Evolutionary conservation across 2,329 filamentous ascomycete genomes (phyloP).

Genomic region (Trichoderma sp.): DNA sequence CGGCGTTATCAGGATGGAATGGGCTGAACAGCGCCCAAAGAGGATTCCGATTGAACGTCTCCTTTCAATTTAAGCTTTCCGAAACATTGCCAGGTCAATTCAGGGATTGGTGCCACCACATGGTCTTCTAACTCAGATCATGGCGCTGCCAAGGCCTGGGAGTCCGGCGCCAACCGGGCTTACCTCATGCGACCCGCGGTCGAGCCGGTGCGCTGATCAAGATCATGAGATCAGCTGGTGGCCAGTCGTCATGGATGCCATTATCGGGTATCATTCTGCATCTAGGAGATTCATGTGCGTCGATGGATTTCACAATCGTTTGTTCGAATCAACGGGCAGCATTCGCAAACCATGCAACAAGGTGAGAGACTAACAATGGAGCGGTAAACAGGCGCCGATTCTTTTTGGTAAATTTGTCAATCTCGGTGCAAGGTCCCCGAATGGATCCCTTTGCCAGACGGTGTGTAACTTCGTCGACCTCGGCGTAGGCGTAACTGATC

Average conservation of each 20-base stretch:
- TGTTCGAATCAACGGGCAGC: not conserved
- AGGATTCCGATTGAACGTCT: not conserved
- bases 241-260: not conserved
- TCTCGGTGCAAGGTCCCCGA: not conserved
- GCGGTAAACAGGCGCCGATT: not conserved
- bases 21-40: not conserved
- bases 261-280: not conserved
- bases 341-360: not conserved
- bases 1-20: not conserved
- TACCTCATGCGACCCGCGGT: constrained; percentile 2
- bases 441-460: not conserved
- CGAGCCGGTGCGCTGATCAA: constrained; percentile 9
- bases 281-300: not conserved
- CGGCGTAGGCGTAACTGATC: not conserved
- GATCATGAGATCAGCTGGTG: not conserved
- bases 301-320: not conserved
- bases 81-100: not conserved
- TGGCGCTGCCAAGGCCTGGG: not conserved
- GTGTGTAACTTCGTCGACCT: too few relatives aligned
- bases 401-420: not conserved
- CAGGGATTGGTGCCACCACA: constrained; percentile 17
- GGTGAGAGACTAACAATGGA: not conserved
- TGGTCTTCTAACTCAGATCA: not conserved
- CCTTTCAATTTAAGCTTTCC: not conserved
- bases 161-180: constrained; percentile 13